Evolutionary conservation across 768 basidiomycete genomes (phyloP), one percentile per base, ranked within the genome.

Genomic region (Phanerochaete carnosa): DNA sequence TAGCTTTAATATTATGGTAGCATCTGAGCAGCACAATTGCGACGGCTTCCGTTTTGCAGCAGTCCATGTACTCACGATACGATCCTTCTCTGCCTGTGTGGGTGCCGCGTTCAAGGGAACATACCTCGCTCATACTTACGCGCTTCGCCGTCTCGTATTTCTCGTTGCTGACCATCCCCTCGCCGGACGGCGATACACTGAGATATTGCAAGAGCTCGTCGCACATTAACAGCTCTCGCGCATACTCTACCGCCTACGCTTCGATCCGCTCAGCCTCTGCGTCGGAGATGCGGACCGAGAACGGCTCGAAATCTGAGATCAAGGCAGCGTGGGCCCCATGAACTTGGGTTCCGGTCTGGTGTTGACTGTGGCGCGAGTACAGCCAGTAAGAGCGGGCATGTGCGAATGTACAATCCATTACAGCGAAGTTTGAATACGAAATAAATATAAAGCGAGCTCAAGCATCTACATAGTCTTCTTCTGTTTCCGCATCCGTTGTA

Each of bases 391-490:
- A 35, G 33, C 33, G 33, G 13, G 33, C 33, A 35, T 35, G 13
- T 35, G 13, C 33, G 33, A 35, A 13, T 35, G 33, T 6, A 35
- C 6, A 13, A 25, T 55, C 54, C 54, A 55, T 55, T 55, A 55
- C 54, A 55, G 54, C 26, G 33, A 55, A 39, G 33, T 19, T 25
- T 19, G n/a, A 32, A 45, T 45, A 55, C 56, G 26, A 57, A n/a
- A 57, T 57, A 57, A 57, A 55, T 58, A 58, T 26, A 49, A 19
- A 43, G 39, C 11, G 39, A 8, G 26, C 11, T 58, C 35, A 58
- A 25, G 57, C 57, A 25, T 58, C 57, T 58, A 58, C 57, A 50
- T 23, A 58, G 57, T 58, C 57, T 30, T 58, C 57, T 32, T 58
- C 57, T 33, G 39, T 46, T 45, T 57, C 56, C 2, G 23, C 56